Percentiles rank a stretch among this genome's conserved stretches.
phyloP scores from a whole-genome alignment of 129 eudicot genomes.

The Centrapalus pauciflorus region DNA sequence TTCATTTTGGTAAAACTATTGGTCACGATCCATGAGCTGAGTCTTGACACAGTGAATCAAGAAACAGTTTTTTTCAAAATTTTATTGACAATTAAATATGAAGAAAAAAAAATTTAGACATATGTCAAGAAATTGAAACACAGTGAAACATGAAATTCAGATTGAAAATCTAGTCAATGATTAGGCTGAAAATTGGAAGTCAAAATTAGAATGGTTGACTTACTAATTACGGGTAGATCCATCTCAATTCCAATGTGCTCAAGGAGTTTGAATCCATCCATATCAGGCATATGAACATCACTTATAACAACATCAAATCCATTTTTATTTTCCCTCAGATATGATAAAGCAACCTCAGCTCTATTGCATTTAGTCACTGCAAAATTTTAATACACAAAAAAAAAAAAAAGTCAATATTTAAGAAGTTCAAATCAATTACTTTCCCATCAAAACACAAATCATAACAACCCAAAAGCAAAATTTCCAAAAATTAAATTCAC shows the following conservation, averaged over 20 bases:
- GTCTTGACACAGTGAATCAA: not conserved
- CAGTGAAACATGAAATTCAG: not conserved
- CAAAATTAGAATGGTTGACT: constrained; percentile 26
- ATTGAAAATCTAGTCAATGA: not conserved
- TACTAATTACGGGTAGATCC: constrained; percentile 73
- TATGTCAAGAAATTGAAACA: constrained; percentile 4
- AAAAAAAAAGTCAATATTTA: constrained; percentile 1
- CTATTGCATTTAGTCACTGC: constrained; percentile 53
- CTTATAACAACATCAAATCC: constrained; percentile 61
- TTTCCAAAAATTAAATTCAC: not conserved
- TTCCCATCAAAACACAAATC: not conserved
- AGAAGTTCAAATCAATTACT: not conserved
- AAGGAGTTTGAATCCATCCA: constrained; percentile 72
- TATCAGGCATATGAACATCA: constrained; percentile 75
- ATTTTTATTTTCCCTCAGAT: constrained; percentile 49
- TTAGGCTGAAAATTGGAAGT: not conserved
- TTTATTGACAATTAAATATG: not conserved
- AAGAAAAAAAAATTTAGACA: not conserved
- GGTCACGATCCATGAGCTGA: too few species aligned
- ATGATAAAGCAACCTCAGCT: constrained; percentile 45
- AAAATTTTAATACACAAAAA: not conserved
- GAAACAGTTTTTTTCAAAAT: not conserved
- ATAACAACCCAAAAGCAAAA: not conserved
- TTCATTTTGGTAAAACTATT: not conserved
- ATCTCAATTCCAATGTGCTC: constrained; percentile 71